phyloP scores from a whole-genome alignment of 805 yeast species.

The Cyberlindnera sargentensis region DNA sequence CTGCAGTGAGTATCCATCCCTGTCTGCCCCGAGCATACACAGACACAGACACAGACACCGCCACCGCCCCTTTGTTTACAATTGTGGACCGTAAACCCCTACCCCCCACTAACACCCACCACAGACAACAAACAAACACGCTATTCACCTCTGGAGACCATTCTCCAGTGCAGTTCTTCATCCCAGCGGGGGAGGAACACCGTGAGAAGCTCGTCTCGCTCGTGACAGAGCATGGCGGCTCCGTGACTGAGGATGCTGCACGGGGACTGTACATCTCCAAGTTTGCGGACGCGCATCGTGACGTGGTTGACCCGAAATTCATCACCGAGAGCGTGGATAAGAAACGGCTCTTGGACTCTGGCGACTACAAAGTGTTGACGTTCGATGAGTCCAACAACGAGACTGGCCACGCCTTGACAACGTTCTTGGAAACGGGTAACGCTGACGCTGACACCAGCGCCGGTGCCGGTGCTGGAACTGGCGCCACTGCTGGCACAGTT shows the following conservation, averaged over 20 bases:
- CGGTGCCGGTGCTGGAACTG: not conserved
- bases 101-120: no score
- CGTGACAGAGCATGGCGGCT: constrained; percentile 18
- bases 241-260: constrained; percentile 6
- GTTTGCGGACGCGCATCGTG: constrained; percentile 12
- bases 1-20: constrained; percentile 3
- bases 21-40: no score
- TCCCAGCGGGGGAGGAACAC: constrained; percentile 17
- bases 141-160: constrained; percentile 2
- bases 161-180: constrained; percentile 15
- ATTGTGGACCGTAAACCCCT: no score
- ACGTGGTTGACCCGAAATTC: constrained; percentile 18
- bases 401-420: no score
- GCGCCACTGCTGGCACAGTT: not conserved
- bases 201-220: constrained; percentile 8
- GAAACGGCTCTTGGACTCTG: constrained; percentile 7
- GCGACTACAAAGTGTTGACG: constrained; percentile 12
- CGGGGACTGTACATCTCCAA: constrained; percentile 15
- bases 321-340: constrained; percentile 14
- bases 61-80: no score
- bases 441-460: no score
- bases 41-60: no score
- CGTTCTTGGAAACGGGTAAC: no score
- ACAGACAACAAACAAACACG: not conserved
- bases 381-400: not conserved